These are phyloP conservation scores for Fusarium devonianum DNA, from an alignment of 2,329 filamentous ascomycete genomes.

Conservation along the genomic window DNA sequence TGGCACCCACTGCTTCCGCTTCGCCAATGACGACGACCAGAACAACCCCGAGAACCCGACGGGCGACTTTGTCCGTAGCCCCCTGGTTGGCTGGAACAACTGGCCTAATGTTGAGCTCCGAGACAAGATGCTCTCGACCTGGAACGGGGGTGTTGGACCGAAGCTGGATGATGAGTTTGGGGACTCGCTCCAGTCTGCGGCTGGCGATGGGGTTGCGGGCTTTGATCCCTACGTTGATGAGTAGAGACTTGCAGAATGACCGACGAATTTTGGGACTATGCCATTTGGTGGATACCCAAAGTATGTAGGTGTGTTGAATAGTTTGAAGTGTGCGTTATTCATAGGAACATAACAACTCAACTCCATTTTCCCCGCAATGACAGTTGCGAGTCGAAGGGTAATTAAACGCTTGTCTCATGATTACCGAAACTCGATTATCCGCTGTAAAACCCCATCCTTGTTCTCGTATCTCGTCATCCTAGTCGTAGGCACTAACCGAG, in stretches of 20 bases:
- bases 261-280: too few species aligned
- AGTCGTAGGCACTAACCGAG: neutral
- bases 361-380: too few species aligned
- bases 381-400: too few species aligned
- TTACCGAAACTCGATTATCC: conserved; percentile 1
- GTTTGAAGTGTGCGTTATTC: too few species aligned
- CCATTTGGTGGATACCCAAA: too few species aligned
- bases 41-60: conserved; percentile 38
- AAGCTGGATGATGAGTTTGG: conserved; percentile 43
- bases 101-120: conserved; percentile 39
- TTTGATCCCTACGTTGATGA: conserved; percentile 40
- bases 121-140: conserved; percentile 38
- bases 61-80: conserved; percentile 36
- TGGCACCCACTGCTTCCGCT: conserved; percentile 43
- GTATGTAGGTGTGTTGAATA: too few species aligned
- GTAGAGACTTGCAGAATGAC: neutral
- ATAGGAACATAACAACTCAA: too few species aligned
- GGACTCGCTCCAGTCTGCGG: conserved; percentile 33
- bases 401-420: too few species aligned
- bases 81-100: conserved; percentile 42
- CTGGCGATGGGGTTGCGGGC: conserved; percentile 38
- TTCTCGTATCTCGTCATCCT: neutral
- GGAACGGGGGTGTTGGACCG: conserved; percentile 40
- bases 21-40: conserved; percentile 40
- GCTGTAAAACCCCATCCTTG: conserved; percentile 4